Evolutionary conservation across 1,284 basidiomycete species (phyloP).

Genomic region (Cerioporus squamosus): DNA sequence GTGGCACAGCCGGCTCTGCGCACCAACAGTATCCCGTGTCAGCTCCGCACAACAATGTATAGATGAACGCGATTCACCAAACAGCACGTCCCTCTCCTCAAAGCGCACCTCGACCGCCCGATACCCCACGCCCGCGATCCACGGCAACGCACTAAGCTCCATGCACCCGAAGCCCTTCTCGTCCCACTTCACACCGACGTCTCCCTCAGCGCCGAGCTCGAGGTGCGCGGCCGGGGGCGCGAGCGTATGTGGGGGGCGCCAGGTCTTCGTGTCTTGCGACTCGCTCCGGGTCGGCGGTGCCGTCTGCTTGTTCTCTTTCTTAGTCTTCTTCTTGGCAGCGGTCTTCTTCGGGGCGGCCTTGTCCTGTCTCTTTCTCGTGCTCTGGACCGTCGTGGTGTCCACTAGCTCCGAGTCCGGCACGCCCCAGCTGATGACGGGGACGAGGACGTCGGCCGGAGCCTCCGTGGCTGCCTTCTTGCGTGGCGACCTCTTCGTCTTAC

Average conservation of each 20-base stretch:
- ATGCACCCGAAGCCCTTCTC: constrained; percentile 20
- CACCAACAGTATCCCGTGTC: too few species aligned
- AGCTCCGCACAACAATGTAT: neutral
- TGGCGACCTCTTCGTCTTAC: neutral
- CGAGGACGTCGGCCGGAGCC: neutral
- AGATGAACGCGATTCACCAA: constrained; percentile 2
- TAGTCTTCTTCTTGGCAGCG: too few species aligned
- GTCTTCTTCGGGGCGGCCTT: too few species aligned
- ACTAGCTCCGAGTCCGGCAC: neutral
- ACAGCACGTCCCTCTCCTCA: neutral
- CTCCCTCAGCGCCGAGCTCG: neutral
- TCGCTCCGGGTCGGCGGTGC: too few species aligned
- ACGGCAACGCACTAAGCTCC: constrained; percentile 28
- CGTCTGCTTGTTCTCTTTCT: too few species aligned
- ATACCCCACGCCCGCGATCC: constrained; percentile 19
- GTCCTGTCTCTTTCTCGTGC: neutral
- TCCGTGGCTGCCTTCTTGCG: neutral
- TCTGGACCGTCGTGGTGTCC: neutral
- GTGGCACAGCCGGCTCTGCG: neutral
- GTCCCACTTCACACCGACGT: constrained; percentile 14
- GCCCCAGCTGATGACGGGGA: neutral
- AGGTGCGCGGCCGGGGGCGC: constrained; percentile 11
- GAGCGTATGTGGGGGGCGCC: constrained; percentile 19
- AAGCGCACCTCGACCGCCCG: neutral
- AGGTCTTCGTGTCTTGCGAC: neutral